Evolutionary conservation across 1,139 yeast species (phyloP).

Genomic region (Kodamaea derodonti): DNA sequence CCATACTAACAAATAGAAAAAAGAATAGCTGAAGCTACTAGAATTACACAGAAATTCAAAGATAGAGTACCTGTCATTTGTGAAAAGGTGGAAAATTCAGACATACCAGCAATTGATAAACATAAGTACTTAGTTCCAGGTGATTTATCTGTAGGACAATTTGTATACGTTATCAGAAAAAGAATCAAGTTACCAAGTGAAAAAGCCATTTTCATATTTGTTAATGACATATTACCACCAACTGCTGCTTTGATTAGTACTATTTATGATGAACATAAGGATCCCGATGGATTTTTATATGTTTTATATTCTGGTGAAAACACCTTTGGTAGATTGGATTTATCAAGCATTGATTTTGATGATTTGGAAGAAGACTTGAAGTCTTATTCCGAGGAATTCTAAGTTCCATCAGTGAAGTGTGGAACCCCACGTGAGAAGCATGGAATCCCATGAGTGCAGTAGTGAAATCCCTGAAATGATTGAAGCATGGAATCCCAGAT

Average conservation of each 20-base stretch:
- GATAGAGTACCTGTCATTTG: constrained; percentile 97
- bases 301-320: constrained; percentile 88
- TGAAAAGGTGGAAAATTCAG: constrained; percentile 96
- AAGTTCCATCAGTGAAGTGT: no score
- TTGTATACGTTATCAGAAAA: constrained; percentile 94
- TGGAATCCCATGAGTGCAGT: no score
- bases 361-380: constrained; percentile 12
- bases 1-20: constrained; percentile 52
- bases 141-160: constrained; percentile 95
- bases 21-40: constrained; percentile 92
- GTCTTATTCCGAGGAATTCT: constrained; percentile 8
- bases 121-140: constrained; percentile 95
- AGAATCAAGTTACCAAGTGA: constrained; percentile 94
- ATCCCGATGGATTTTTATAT: constrained; percentile 94
- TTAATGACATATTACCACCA: constrained; percentile 94
- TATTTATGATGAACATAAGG: constrained; percentile 94
- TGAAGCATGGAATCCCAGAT: no score
- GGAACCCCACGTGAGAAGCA: no score
- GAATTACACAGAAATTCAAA: constrained; percentile 83
- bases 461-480: no score
- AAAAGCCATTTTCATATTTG: constrained; percentile 95
- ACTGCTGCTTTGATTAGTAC: constrained; percentile 96
- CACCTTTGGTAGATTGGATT: constrained; percentile 64
- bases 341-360: constrained; percentile 8
- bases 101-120: constrained; percentile 93